A percentile compares a stretch with the other conserved stretches of the same genome.
phyloP scores from a whole-genome alignment of 2,329 filamentous ascomycete genomes.

The Gyromitra esculenta region DNA sequence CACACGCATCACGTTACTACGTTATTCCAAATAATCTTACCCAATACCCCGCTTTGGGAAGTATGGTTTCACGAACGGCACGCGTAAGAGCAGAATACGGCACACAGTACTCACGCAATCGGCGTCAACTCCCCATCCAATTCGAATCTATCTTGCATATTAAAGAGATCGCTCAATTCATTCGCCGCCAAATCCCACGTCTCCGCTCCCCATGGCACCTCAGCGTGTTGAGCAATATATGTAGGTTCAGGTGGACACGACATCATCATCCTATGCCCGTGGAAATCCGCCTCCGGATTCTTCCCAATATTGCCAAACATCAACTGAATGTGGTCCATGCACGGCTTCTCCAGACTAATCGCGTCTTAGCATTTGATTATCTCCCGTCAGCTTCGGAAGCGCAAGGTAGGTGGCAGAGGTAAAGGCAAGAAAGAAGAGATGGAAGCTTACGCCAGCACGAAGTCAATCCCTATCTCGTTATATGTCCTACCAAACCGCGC shows the following conservation, averaged over 20 bases:
- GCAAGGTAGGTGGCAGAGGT: slow-evolving; percentile 4
- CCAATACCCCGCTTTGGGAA: neutral
- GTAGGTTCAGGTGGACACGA: slow-evolving; percentile 78
- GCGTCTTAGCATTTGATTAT: slow-evolving; percentile 58
- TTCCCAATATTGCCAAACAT: slow-evolving; percentile 70
- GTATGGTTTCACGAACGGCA: neutral
- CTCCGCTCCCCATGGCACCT: slow-evolving; percentile 71
- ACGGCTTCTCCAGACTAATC: slow-evolving; percentile 85
- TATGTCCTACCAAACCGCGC: slow-evolving; percentile 56
- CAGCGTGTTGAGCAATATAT: slow-evolving; percentile 64
- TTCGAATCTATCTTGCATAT: slow-evolving; percentile 82
- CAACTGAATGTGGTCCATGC: slow-evolving; percentile 81
- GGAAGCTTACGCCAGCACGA: slow-evolving; percentile 84
- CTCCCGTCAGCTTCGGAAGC: slow-evolving; percentile 48
- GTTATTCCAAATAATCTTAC: slow-evolving; percentile 8
- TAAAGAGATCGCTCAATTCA: slow-evolving; percentile 81
- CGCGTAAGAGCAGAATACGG: neutral
- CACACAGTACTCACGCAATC: slow-evolving; percentile 63
- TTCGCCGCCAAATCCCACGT: slow-evolving; percentile 82
- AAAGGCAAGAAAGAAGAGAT: slow-evolving; percentile 2
- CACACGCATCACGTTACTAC: slow-evolving; percentile 21
- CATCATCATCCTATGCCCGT: slow-evolving; percentile 93
- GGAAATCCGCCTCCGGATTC: slow-evolving; percentile 73
- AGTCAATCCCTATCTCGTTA: slow-evolving; percentile 84
- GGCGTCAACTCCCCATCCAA: slow-evolving; percentile 92